A percentile compares a stretch with the other conserved stretches of the same genome.
Conservation (phyloP, 495 filamentous ascomycete genomes). For the Hypoxylon fuscum region DNA sequence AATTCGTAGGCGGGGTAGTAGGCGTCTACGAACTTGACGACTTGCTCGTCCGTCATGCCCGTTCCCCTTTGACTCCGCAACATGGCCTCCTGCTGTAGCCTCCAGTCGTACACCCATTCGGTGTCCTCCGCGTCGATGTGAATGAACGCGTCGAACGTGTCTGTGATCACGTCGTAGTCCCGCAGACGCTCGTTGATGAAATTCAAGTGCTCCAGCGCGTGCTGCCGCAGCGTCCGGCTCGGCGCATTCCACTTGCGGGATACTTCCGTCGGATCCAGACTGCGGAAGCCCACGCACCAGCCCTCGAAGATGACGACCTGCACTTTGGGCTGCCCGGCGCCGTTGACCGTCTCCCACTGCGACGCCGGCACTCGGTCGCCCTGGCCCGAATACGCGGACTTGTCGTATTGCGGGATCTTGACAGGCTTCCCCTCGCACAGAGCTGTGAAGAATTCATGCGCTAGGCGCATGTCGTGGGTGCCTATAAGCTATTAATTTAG, state of each 20-base stretch:
- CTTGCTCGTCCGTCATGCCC: constrained; percentile 76
- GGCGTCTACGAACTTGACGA: constrained; percentile 62
- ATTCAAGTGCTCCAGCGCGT: constrained; percentile 71
- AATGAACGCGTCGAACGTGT: constrained; percentile 81
- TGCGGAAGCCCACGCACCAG: constrained; percentile 89
- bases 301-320: constrained; percentile 86
- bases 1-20: constrained; percentile 75
- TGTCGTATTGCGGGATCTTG: constrained; percentile 84
- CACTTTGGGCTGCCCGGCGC: constrained; percentile 57
- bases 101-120: constrained; percentile 87
- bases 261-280: constrained; percentile 64
- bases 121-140: constrained; percentile 86
- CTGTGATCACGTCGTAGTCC: constrained; percentile 76
- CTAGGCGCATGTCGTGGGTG: constrained; percentile 83
- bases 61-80: constrained; percentile 66
- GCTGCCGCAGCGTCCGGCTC: constrained; percentile 61
- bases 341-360: constrained; percentile 72
- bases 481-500: constrained; percentile 51
- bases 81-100: constrained; percentile 78
- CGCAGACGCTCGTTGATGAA: constrained; percentile 76
- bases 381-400: constrained; percentile 76
- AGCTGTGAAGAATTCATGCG: constrained; percentile 66
- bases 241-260: constrained; percentile 63
- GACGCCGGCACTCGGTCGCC: constrained; percentile 75
- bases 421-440: constrained; percentile 62